Base-by-base conservation (phyloP, 306 rosid species). In the Oxytropis ochrocephala region DNA sequence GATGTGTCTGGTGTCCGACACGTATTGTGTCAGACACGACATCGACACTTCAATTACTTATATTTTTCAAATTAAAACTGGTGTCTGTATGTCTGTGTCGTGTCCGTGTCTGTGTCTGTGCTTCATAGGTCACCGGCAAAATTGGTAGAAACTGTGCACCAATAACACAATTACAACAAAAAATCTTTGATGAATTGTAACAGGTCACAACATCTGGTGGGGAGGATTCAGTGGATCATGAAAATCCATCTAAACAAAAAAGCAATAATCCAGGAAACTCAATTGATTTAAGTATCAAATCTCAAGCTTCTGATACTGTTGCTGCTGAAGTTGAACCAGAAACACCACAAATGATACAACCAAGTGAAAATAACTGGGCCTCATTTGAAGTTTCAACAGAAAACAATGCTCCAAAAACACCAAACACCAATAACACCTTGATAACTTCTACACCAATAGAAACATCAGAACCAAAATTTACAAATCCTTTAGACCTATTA, bases 401-500 rank as follows among this genome's bases (percentile, higher is more conserved):
- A 16, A 19, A 44, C 5, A 68, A 27, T 68, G 32, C 21, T 64
- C 57, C 78, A 10, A 24, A 57, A 72, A 75, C 79, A 19, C 64
- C 84, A 72, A 75, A 64, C 42, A 71, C 75, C 76, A 72, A 63
- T 51, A 75, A 66, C 56, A 73, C 83, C 54, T 41, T 73, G 58
- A 81, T 24, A 38, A 27, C 73, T 64, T 35, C 58, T 10, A 27
- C 32, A 29, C 39, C 12, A 53, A 67, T 44, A 32, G 72, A 17
- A 61, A 54, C 64, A 70, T 21, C 90, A 36, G 76, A 76, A 66
- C 41, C 82, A 29, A 51, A 83, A 67, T 73, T 64, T 32, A 64
- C 60, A 77, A 84, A 75, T 74, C 75, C 84, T 64, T 12, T 88
- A 76, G 97, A 91, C 74, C 76, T 80, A 53, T 81, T 91, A 73